Evolutionary conservation across 2,329 filamentous ascomycete genomes (phyloP), one percentile per base, ranked within the genome.

Genomic region (Tolypocladium tropicale): DNA sequence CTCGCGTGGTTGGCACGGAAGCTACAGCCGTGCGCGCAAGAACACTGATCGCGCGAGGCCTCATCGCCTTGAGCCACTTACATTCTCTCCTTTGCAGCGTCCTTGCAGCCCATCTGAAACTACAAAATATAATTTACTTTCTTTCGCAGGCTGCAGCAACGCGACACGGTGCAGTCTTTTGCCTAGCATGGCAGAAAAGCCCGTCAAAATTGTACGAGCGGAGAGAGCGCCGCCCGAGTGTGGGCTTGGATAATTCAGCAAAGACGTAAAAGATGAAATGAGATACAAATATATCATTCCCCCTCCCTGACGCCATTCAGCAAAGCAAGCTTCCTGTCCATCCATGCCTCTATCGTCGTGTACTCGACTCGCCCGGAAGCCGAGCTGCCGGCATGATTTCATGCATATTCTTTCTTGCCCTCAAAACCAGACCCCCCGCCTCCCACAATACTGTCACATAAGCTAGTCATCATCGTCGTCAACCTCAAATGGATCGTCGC

Each of bases 401-500:
- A n/a, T n/a, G n/a, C n/a, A n/a, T n/a, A n/a, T n/a, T n/a, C n/a
- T n/a, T n/a, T n/a, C n/a, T n/a, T n/a, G n/a, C n/a, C n/a, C n/a
- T n/a, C n/a, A 41, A 33, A 34, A 56, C 37, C 21, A 16, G 32
- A 16, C 34, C 18, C 49, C n/a, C 28, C 43, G 53, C 28, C 49
- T 30, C 32, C 50, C 14, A 49, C 25, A n/a, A 18, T 18, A 3
- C 36, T n/a, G 10, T 18, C 18, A 52, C 48, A 39, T 53, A 48
- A 57, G n/a, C 60, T 63, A 71, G 53, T 70, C 67, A 21, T 71
- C 69, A 52, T 71, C 68, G 46, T 77, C 74, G 56, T 78, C 76
- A 68, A 78, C 72, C 51, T 72, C 74, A 57, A 78, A 79, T 21
- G 71, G 68, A 56, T 78, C 76, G 48, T 78, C 76, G 53, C 72